Evolutionary conservation across 495 filamentous ascomycete species (phyloP), one percentile per base, ranked within the genome.

Genomic region (Cercophora newfieldiana): DNA sequence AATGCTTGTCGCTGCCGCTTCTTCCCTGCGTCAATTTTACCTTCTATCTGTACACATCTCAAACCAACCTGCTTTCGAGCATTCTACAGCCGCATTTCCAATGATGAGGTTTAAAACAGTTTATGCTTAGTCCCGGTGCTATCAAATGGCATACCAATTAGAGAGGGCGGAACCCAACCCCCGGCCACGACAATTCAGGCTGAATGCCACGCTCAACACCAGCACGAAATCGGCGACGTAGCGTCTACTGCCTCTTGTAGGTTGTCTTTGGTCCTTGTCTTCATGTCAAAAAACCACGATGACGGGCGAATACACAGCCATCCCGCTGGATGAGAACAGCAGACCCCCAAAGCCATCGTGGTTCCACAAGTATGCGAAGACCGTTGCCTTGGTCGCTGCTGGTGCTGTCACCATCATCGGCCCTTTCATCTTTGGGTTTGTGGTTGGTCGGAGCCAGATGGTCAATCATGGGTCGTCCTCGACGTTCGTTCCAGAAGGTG

Each of bases 241-340:
- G 37, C 37, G 18, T 44, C 37, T 44, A 14, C 18, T 16, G 18
- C 37, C 37, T 14, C 37, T 14, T 2, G 37, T 2, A 16, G 12
- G 12, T 2, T 14, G 2, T 14, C 37, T 14, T 2, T 2, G 12
- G 3, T 6, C 37, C 37, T 44, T 44, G 4, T 14, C 2, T 5
- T 6, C 10, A 14, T 6, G 3, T 44, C 3, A 14, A 8, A 44
- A 16, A 8, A 14, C 12, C n/a, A 53, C 6, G 22, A 53, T 53
- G 50, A 19, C 50, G n/a, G n/a, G 50, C 50, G 7, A 53, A 53
- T 53, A 53, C 50, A 53, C 50, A n/a, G 50, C 50, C 16, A 53
- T 53, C 24, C 50, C 50, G 50, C 50, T 53, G 50, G 50, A 53
- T 19, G 50, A 53, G 22, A 2, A 26, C 50, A 26, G 50, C 24